Conservation (phyloP, 1,284 basidiomycete genomes). For the Microbotryum scabiosae region DNA sequence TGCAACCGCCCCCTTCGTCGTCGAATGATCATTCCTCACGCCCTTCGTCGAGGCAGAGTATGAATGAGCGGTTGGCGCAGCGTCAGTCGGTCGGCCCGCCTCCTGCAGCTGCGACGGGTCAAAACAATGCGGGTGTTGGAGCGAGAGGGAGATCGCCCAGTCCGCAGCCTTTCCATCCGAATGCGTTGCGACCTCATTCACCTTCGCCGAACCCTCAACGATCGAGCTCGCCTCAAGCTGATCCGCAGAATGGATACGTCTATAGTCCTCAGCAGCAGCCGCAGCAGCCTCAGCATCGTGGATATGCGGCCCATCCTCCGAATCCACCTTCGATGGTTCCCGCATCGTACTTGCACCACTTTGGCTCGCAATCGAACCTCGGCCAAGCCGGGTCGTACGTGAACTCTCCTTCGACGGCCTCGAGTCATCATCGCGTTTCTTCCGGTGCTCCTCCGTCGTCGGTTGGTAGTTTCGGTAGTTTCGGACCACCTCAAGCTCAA, state of each 20-base stretch:
- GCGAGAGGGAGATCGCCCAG: slow-evolving; percentile 3
- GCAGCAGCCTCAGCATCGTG: background rate
- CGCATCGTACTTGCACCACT: background rate
- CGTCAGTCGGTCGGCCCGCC: slow-evolving; percentile 5
- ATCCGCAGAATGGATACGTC: background rate
- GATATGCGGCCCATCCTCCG: slow-evolving; percentile 5
- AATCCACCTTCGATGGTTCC: background rate
- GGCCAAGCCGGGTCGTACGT: too few relatives aligned
- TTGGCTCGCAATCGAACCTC: background rate
- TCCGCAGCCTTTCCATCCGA: slow-evolving; percentile 18
- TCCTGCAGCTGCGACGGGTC: slow-evolving; percentile 2
- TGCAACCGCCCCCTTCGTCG: slow-evolving; percentile 7
- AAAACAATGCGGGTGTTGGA: slow-evolving; percentile 6
- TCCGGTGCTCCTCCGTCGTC: too few relatives aligned
- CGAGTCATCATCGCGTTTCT: too few relatives aligned
- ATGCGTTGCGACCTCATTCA: slow-evolving; percentile 7
- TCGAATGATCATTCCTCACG: background rate
- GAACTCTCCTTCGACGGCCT: too few relatives aligned
- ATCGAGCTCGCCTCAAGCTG: background rate
- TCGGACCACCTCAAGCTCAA: too few relatives aligned
- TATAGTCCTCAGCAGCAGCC: background rate
- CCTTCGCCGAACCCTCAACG: slow-evolving; percentile 1
- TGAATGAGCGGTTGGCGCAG: slow-evolving; percentile 18
- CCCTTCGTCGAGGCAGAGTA: background rate
- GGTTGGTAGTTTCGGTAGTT: too few relatives aligned